Evolutionary conservation across 2,329 filamentous ascomycete genomes (phyloP), one percentile per base, ranked within the genome.

Genomic region (Botrytis porri): DNA sequence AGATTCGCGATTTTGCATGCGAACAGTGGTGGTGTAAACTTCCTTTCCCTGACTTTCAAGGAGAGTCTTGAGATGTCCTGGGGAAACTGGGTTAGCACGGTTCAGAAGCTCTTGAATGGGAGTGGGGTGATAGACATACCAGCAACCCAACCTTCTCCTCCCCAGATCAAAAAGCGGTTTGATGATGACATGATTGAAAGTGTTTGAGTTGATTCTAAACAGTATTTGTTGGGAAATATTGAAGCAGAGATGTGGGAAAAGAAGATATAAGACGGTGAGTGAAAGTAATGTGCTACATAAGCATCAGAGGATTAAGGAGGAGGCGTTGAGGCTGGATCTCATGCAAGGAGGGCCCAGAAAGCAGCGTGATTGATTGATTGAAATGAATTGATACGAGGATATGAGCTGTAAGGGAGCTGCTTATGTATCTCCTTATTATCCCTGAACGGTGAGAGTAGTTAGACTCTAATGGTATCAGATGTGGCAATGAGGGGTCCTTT

Each of bases 1-100:
- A 71, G 83, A 83, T 78, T 87, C 85, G 75, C 87, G 84, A 78
- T 90, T 84, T 80, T 92, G 88, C 89, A 91, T 91, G 77, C 89
- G 89, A 70, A 89, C 83, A 6, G 86, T 89, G 25, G 89, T 92
- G 70, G 83, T 85, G 78, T 85, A 81, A 60, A 90, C 89, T 71
- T 88, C 85, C 82, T 90, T 89, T 79, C 87, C 79, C 79, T 90
- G 86, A 73, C 81, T 80, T 79, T 88, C 83, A 67, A 92, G 85
- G 39, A 91, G 83, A 32, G 80, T 77, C 81, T 89, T 87, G 69
- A 92, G 85, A 77, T 90, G 88, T 70, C 87, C 85, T 73, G 71
- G 25, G 41, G 39, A 18, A 29, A 60, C 48, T 39, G 43, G 62
- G 51, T 72, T 67, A 72, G 62, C 63, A 72, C 63, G 63, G 70